phyloP scores from a whole-genome alignment of 2,329 filamentous ascomycete genomes.

The Fusarium oxysporum region DNA sequence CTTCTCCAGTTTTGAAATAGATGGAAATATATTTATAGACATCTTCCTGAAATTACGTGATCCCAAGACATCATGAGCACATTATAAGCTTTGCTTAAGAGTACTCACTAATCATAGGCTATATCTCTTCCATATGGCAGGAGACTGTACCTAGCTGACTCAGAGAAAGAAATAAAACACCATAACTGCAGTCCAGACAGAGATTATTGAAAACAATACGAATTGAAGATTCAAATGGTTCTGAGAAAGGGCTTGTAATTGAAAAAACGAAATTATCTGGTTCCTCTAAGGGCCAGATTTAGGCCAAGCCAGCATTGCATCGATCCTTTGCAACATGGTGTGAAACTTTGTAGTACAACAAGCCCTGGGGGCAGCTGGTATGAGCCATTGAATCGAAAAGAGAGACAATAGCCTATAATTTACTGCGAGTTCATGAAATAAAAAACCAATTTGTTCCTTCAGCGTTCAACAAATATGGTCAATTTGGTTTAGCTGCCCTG shows the following conservation, averaged over 20 bases:
- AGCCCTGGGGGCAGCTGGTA: neutral
- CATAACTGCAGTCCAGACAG: neutral
- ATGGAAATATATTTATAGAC: neutral
- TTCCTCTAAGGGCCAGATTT: neutral
- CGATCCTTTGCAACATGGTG: neutral
- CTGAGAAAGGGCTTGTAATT: neutral
- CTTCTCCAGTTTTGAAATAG: neutral
- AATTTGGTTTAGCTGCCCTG: neutral
- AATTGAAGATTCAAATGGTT: neutral
- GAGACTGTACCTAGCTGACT: neutral
- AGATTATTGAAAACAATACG: neutral
- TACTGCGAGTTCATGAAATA: neutral
- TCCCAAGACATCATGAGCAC: rapidly evolving
- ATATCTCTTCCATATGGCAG: neutral
- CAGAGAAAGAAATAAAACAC: neutral
- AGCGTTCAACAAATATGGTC: neutral
- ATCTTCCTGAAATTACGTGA: neutral
- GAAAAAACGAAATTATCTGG: too few relatives aligned
- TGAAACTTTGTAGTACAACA: neutral
- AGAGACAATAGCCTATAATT: neutral
- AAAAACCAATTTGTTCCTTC: too few relatives aligned
- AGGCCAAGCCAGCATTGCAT: neutral
- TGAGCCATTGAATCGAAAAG: neutral
- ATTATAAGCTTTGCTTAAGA: neutral
- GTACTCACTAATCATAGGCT: too few relatives aligned